Evolutionary conservation across 495 filamentous ascomycete species (phyloP).

Genomic region (Aspergillus affinis): DNA sequence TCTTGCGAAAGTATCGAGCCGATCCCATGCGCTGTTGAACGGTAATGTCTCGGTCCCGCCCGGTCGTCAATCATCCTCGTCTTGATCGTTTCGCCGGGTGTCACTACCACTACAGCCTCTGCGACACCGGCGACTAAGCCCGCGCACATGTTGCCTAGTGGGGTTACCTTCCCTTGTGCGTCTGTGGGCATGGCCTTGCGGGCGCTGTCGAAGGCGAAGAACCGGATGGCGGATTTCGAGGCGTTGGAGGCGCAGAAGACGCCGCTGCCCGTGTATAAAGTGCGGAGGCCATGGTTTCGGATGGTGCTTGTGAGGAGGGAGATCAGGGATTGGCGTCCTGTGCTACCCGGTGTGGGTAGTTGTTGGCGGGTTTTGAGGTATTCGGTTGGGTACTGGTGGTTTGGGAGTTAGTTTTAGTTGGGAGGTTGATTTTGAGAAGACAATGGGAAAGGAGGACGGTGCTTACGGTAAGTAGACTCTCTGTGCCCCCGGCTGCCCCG

Average conservation of each 20-base stretch:
- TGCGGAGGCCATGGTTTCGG: conserved; percentile 16
- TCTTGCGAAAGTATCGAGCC: conserved; percentile 17
- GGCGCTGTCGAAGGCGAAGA: conserved; percentile 23
- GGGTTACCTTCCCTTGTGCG: conserved; percentile 5
- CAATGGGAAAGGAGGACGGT: background rate
- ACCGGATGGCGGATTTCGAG: conserved; percentile 22
- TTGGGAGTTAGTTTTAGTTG: too few species aligned
- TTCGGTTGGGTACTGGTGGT: conserved; percentile 19
- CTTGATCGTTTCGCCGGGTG: conserved; percentile 32
- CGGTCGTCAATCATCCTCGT: conserved; percentile 33
- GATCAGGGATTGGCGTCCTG: background rate
- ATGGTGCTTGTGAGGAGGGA: conserved; percentile 14
- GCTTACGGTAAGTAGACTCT: conserved; percentile 20
- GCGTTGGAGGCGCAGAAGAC: conserved; percentile 25
- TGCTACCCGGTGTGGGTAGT: conserved; percentile 4
- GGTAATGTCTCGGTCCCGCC: conserved; percentile 17
- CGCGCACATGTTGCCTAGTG: conserved; percentile 19
- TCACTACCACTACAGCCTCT: conserved; percentile 28
- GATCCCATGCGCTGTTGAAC: conserved; percentile 21
- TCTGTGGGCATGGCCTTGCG: conserved; percentile 19
- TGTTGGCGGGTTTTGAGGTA: conserved; percentile 27
- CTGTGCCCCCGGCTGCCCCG: conserved; percentile 20
- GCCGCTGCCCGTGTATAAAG: conserved; percentile 22
- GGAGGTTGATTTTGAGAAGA: too few species aligned
- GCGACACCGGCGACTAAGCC: conserved; percentile 29